These are phyloP conservation scores for Catunica adiposa DNA, from an alignment of 2,329 filamentous ascomycete species.

Conservation along the genomic window DNA sequence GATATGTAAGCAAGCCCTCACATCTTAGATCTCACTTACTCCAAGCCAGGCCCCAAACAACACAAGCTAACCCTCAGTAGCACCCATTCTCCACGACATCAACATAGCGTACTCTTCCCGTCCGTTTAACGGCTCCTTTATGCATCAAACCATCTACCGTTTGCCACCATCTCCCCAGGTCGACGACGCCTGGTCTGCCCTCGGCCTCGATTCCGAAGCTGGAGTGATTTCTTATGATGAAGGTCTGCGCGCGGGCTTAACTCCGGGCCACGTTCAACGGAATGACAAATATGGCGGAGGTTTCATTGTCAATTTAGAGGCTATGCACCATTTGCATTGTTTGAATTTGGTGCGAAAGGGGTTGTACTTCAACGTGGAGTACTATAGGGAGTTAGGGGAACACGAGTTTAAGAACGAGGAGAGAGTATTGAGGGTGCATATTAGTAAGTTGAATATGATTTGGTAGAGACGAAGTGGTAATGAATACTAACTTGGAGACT, in stretches of 20 bases:
- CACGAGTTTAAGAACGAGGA: slow-evolving; percentile 41
- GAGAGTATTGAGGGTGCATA: slow-evolving; percentile 36
- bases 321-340: slow-evolving; percentile 41
- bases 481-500: no score
- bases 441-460: slow-evolving; percentile 25
- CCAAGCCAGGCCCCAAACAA: no score
- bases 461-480: neutral
- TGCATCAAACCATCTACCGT: slow-evolving; percentile 37
- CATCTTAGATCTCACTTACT: no score
- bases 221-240: slow-evolving; percentile 33
- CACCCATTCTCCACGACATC: slow-evolving; percentile 23
- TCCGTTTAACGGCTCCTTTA: slow-evolving; percentile 39
- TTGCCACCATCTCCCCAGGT: slow-evolving; percentile 33
- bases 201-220: slow-evolving; percentile 27
- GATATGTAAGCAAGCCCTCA: slow-evolving; percentile 22
- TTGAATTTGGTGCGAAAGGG: slow-evolving; percentile 44
- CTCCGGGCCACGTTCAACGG: slow-evolving; percentile 37
- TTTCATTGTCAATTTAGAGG: slow-evolving; percentile 40
- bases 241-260: slow-evolving; percentile 34
- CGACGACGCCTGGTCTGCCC: slow-evolving; percentile 37
- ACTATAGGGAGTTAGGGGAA: slow-evolving; percentile 33
- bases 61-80: slow-evolving; percentile 15
- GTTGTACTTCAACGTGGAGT: slow-evolving; percentile 41
- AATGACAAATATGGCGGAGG: slow-evolving; percentile 39
- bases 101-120: slow-evolving; percentile 20